These are phyloP conservation scores for Vitis hybrid DNA, from an alignment of 177 flowering plant genomes.

Conservation along the genomic window DNA sequence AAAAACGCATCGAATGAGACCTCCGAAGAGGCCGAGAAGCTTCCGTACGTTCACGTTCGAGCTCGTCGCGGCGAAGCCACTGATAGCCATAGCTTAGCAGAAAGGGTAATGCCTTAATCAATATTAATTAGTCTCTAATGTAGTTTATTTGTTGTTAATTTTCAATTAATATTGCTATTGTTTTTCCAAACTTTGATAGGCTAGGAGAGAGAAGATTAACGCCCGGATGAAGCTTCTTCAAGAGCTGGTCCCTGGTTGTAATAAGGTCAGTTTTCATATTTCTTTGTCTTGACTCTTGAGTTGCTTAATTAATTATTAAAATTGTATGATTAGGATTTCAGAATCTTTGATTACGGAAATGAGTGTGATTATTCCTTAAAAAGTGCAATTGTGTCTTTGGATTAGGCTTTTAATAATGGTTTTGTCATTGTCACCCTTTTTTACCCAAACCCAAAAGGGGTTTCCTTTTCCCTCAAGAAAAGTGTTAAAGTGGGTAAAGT, in stretches of 20 bases:
- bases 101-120: constrained; percentile 57
- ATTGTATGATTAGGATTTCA: constrained; percentile 14
- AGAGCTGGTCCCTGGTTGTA: constrained; percentile 97
- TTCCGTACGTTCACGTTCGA: constrained; percentile 92
- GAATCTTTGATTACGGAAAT: not conserved
- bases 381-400: constrained; percentile 20
- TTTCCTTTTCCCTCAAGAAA: constrained; percentile 33
- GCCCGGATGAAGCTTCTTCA: constrained; percentile 94
- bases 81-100: constrained; percentile 95
- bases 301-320: constrained; percentile 11
- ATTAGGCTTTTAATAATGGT: constrained; percentile 23
- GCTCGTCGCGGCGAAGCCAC: constrained; percentile 97
- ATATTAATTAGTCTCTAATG: constrained; percentile 4
- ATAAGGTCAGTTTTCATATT: constrained; percentile 56
- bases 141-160: not conserved
- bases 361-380: constrained; percentile 7
- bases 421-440: constrained; percentile 31
- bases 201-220: constrained; percentile 95
- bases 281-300: not conserved
- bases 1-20: constrained; percentile 40
- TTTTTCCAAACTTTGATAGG: constrained; percentile 36
- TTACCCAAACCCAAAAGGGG: constrained; percentile 3
- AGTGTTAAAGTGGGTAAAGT: constrained; percentile 13
- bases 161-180: not conserved
- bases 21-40: constrained; percentile 58